Conservation (phyloP, 495 filamentous ascomycete species). For the Penicillium cosmopolitanum region DNA sequence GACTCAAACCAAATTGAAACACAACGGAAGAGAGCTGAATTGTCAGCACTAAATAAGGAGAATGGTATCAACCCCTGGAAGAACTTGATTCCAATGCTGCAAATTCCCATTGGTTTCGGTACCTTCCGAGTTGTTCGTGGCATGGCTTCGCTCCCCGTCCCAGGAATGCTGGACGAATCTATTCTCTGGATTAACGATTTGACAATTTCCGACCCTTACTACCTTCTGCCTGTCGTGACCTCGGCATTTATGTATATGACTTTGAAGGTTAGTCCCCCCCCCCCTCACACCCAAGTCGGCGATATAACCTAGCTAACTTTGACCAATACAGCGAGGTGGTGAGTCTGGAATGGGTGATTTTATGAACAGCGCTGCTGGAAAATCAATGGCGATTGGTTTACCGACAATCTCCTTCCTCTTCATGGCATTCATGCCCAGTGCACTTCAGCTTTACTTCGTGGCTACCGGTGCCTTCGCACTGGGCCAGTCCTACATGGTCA, state of each 20-base stretch:
- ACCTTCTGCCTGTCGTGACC: slow-evolving; percentile 65
- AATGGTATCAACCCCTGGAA: slow-evolving; percentile 58
- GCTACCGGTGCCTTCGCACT: slow-evolving; percentile 57
- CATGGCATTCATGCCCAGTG: slow-evolving; percentile 66
- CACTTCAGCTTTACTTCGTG: slow-evolving; percentile 74
- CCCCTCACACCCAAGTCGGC: not conserved
- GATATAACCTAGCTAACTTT: slow-evolving; percentile 3
- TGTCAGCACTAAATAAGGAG: slow-evolving; percentile 50
- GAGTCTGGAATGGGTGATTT: slow-evolving; percentile 45
- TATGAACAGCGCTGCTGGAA: slow-evolving; percentile 37
- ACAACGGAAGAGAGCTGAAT: slow-evolving; percentile 45
- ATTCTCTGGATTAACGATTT: slow-evolving; percentile 80
- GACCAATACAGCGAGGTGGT: slow-evolving; percentile 52
- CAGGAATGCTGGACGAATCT: slow-evolving; percentile 70
- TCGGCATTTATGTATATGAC: slow-evolving; percentile 54
- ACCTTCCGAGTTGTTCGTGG: slow-evolving; percentile 74
- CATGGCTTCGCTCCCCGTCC: slow-evolving; percentile 80
- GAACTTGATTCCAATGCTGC: slow-evolving; percentile 60
- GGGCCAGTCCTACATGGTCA: slow-evolving; percentile 59
- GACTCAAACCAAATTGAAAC: slow-evolving; percentile 46
- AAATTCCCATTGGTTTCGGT: slow-evolving; percentile 75
- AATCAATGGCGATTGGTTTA: slow-evolving; percentile 58
- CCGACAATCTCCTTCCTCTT: slow-evolving; percentile 65
- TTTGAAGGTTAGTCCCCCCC: slow-evolving; percentile 57
- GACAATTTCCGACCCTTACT: slow-evolving; percentile 75